Evolutionary conservation across 768 basidiomycete species (phyloP).

Genomic region (Termitomyces sp.): DNA sequence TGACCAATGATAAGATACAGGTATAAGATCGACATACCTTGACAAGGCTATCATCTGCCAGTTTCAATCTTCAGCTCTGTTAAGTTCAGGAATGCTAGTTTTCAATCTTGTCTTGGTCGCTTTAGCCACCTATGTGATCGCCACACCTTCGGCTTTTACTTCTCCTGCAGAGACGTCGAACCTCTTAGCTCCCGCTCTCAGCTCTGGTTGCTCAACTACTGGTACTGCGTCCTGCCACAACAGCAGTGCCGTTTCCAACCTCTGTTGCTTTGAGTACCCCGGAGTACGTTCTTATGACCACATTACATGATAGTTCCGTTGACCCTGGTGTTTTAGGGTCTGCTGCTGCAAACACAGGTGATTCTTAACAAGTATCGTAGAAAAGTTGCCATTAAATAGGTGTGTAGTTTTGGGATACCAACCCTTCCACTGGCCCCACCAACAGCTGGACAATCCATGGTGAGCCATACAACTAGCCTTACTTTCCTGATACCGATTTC

Average conservation of each 20-base stretch:
- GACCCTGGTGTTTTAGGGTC: constrained; percentile 36
- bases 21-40: not conserved
- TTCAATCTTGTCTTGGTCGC: not conserved
- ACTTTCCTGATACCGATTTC: constrained; percentile 28
- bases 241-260: constrained; percentile 33
- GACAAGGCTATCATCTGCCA: not conserved
- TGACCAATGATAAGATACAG: not conserved
- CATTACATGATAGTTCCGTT: not conserved
- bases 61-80: not conserved
- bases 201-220: constrained; percentile 47
- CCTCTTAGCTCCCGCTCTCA: constrained; percentile 18
- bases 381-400: not conserved
- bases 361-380: not conserved
- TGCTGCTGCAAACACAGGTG: constrained; percentile 47
- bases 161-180: not conserved
- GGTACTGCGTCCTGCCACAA: constrained; percentile 51
- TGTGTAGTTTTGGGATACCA: constrained; percentile 65
- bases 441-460: constrained; percentile 76
- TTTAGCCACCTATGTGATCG: not conserved
- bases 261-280: constrained; percentile 67
- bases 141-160: constrained; percentile 5
- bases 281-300: constrained; percentile 36
- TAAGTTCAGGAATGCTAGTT: not conserved
- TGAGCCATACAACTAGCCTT: constrained; percentile 20
- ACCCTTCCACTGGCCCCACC: constrained; percentile 54